phyloP scores from a whole-genome alignment of 2,329 filamentous ascomycete species.

The Pyrenochaeta sp. region DNA sequence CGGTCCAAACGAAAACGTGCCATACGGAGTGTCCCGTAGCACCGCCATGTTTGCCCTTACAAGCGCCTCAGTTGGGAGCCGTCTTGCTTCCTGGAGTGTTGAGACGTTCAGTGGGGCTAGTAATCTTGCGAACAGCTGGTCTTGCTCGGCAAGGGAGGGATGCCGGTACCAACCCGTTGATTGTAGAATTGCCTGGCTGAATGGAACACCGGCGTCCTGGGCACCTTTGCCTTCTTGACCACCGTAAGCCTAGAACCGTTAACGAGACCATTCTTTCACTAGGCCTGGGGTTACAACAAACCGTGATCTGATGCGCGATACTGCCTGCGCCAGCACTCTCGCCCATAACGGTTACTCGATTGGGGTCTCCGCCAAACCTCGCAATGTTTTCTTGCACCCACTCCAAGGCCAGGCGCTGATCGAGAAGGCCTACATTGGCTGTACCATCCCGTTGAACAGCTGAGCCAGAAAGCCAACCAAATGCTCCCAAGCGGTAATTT shows the following conservation, averaged over 20 bases:
- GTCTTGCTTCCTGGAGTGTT: constrained; percentile 54
- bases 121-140: constrained; percentile 50
- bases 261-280: too few relatives aligned
- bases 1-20: constrained; percentile 52
- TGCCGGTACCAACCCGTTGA: constrained; percentile 48
- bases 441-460: constrained; percentile 44
- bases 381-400: constrained; percentile 59
- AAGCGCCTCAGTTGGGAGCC: constrained; percentile 49
- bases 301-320: constrained; percentile 65
- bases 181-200: constrained; percentile 56
- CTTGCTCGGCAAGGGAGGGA: constrained; percentile 39
- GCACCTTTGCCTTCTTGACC: too few relatives aligned
- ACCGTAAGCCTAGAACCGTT: constrained; percentile 58
- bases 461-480: constrained; percentile 57
- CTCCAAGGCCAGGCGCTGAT: constrained; percentile 58
- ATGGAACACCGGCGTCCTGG: constrained; percentile 49
- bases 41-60: constrained; percentile 52
- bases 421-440: constrained; percentile 49
- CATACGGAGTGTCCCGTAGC: constrained; percentile 46
- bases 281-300: too few relatives aligned
- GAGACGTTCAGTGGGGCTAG: constrained; percentile 53
- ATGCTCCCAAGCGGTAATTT: constrained; percentile 60
- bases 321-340: constrained; percentile 58
- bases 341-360: background rate
- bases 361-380: background rate